Evolutionary conservation across 306 rosid genomes (phyloP).

Genomic region (Luffa aegyptiaca): DNA sequence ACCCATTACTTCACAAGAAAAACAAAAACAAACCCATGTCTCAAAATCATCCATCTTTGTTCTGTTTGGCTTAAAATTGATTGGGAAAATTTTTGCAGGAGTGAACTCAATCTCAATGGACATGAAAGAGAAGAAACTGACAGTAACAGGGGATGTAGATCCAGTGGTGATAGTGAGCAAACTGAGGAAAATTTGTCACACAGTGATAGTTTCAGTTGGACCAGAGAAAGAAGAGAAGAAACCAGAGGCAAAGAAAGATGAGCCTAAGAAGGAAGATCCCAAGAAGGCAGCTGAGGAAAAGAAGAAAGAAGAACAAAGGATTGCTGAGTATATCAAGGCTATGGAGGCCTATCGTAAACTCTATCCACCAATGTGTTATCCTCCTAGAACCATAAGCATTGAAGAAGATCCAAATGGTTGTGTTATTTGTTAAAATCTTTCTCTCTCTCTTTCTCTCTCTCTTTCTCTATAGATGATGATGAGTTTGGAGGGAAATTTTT

Average conservation of each 20-base stretch:
- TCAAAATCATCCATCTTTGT: neutral
- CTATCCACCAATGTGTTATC: neutral
- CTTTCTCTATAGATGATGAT: neutral
- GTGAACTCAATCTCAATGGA: constrained; percentile 9
- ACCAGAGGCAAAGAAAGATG: neutral
- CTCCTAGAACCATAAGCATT: neutral
- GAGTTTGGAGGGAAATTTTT: neutral
- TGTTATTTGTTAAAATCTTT: constrained; percentile 3
- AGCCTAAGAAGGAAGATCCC: constrained; percentile 1
- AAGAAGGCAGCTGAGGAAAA: neutral
- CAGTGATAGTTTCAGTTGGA: constrained; percentile 3
- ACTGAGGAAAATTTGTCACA: neutral
- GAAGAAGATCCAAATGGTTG: constrained; percentile 11
- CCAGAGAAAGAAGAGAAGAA: constrained; percentile 11
- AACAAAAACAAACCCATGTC: neutral
- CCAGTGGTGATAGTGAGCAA: neutral
- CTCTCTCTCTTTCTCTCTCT: neutral
- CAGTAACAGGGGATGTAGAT: constrained; percentile 7
- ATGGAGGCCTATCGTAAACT: neutral
- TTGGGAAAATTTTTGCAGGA: neutral
- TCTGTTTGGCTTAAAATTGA: neutral
- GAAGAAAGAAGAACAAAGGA: neutral
- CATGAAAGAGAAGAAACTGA: constrained; percentile 8
- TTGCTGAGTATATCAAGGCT: neutral
- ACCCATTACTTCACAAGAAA: neutral